Base-by-base conservation (phyloP, 1,284 basidiomycete species). In the Gomphus bonarii region DNA sequence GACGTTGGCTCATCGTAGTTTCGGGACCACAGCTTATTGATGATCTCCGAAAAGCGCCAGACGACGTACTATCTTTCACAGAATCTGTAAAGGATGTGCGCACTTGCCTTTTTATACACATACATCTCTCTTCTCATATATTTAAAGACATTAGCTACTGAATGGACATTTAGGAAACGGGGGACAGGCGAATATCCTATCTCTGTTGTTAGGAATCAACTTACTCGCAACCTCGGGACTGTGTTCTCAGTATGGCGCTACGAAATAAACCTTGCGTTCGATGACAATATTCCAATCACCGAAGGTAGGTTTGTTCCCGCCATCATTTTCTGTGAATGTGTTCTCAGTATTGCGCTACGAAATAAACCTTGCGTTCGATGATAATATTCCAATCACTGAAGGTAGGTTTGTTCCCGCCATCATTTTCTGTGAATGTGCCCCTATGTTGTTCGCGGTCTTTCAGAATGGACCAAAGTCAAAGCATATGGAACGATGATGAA, bases 401-500 rank as follows among this genome's bases (percentile, higher is more conserved):
- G 49, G 55, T 57, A 36, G 7, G 44, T 49, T 28, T 50, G 2
- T 38, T n/a, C 8, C 25, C 11, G 11, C 11, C 11, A 35, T 6
- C 16, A 33, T 3, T 40, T 16, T 31, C 11, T 3, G 5, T 18
- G 8, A 20, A n/a, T n/a, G n/a, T n/a, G n/a, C n/a, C n/a, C n/a
- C n/a, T n/a, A n/a, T n/a, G n/a, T n/a, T n/a, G n/a, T n/a, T n/a
- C n/a, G n/a, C n/a, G n/a, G n/a, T n/a, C n/a, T n/a, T n/a, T 16
- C 54, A 77, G 75, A 70, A 18, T 77, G 76, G 75, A 63, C 65
- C 2, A 62, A 62, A 14, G 54, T 73, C 12, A 67, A 63, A 1
- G 68, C 68, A 1, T 61, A 68, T 36, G 54, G 66, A 5, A 70
- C 68, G 0, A 61, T 75, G 11, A 68, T 70, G 65, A 62, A 69